These are phyloP conservation scores for Ophiostoma ulmi DNA, from an alignment of 2,329 filamentous ascomycete species.

Conservation along the genomic window DNA sequence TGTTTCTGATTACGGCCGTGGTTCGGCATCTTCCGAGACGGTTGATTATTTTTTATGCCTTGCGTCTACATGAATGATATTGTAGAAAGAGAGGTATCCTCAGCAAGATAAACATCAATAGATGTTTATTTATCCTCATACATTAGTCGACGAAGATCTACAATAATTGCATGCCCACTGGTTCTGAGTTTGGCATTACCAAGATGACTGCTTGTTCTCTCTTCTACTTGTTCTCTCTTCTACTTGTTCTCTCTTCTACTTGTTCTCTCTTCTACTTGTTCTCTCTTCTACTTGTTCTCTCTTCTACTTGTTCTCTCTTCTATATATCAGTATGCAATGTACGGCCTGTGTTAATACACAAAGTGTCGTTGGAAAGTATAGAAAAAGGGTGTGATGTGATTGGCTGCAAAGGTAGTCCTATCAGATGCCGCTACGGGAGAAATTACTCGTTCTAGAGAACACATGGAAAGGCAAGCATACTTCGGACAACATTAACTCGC, in stretches of 20 bases:
- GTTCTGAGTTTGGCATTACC: no score
- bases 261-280: no score
- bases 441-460: background rate
- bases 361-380: background rate
- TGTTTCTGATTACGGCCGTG: background rate
- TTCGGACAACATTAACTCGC: background rate
- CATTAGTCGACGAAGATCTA: no score
- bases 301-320: background rate
- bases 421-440: slow-evolving; percentile 10
- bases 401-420: background rate
- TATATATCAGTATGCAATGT: background rate
- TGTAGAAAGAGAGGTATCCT: background rate
- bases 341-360: background rate
- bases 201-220: no score
- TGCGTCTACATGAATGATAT: background rate
- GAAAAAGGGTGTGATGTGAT: background rate
- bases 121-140: no score
- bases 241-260: no score
- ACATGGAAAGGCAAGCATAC: background rate
- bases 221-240: no score
- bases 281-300: no score
- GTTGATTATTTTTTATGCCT: background rate
- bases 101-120: no score
- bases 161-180: no score
- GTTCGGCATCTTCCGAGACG: background rate